Percentiles rank a stretch among this genome's conserved stretches.
Evolutionary conservation across 805 yeast genomes (phyloP).

Genomic region (Yamadazyma sp.): DNA sequence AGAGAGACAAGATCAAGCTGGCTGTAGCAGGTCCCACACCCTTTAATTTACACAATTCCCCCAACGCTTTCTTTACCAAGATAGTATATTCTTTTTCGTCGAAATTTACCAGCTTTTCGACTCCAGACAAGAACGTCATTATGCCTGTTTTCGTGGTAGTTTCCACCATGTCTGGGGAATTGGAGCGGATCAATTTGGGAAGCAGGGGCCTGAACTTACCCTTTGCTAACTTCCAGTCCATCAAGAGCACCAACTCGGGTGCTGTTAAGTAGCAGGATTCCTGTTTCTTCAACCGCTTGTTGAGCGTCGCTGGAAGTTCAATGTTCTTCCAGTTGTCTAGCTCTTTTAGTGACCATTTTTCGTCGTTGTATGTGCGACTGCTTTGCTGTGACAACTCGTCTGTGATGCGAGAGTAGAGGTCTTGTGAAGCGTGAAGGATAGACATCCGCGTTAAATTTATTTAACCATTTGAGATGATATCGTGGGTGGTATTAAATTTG

Average conservation of each 20-base stretch:
- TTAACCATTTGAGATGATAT: too few species aligned
- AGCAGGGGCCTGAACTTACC: slow-evolving; percentile 48
- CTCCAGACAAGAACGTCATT: slow-evolving; percentile 12
- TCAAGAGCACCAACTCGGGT: slow-evolving; percentile 38
- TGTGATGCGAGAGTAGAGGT: slow-evolving; percentile 28
- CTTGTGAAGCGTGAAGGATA: slow-evolving; percentile 2
- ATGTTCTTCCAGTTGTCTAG: slow-evolving; percentile 39
- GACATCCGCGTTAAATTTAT: neutral
- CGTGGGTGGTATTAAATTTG: too few species aligned
- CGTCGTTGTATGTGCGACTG: slow-evolving; percentile 25
- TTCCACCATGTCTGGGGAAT: slow-evolving; percentile 30
- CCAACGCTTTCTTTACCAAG: slow-evolving; percentile 25
- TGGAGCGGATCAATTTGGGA: slow-evolving; percentile 41
- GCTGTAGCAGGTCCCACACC: slow-evolving; percentile 57
- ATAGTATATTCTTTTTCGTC: slow-evolving; percentile 17
- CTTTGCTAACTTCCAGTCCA: slow-evolving; percentile 51
- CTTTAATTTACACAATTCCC: slow-evolving; percentile 32
- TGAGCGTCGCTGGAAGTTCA: slow-evolving; percentile 29
- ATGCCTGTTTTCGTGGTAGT: slow-evolving; percentile 30
- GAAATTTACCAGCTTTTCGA: neutral
- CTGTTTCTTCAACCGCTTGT: slow-evolving; percentile 21
- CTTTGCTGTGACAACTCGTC: slow-evolving; percentile 24
- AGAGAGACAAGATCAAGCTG: slow-evolving; percentile 41
- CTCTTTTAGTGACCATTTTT: slow-evolving; percentile 27
- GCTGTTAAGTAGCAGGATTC: slow-evolving; percentile 31